These are phyloP conservation scores for Tetracladium marchalianum DNA, from an alignment of 495 filamentous ascomycete genomes.

Conservation along the genomic window DNA sequence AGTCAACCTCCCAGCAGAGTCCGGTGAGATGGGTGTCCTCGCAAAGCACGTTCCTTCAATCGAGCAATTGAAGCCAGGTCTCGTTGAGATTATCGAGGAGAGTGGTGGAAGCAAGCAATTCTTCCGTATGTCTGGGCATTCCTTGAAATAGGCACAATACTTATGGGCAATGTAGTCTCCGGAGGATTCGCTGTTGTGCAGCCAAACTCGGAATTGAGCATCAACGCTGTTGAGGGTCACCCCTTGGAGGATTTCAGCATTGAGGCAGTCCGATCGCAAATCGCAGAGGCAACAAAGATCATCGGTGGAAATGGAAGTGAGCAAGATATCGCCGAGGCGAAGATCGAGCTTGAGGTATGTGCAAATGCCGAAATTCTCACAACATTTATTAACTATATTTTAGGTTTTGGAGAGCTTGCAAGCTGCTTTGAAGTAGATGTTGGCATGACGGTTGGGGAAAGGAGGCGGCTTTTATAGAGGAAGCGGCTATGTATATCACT, in stretches of 20 bases:
- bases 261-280: constrained; percentile 70
- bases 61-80: constrained; percentile 94
- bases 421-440: constrained; percentile 56
- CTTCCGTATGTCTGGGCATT: constrained; percentile 66
- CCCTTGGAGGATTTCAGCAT: constrained; percentile 90
- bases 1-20: constrained; percentile 97
- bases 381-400: constrained; percentile 1
- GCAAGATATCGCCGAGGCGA: constrained; percentile 95
- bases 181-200: constrained; percentile 96
- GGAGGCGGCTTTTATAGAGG: constrained; percentile 13
- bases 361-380: background rate
- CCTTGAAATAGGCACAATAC: background rate
- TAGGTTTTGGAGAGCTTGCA: constrained; percentile 69
- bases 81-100: constrained; percentile 95
- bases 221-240: constrained; percentile 95
- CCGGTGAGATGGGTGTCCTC: constrained; percentile 98
- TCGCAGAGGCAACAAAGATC: constrained; percentile 92
- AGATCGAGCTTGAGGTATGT: constrained; percentile 93
- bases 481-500: constrained; percentile 21
- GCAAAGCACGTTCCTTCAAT: constrained; percentile 98
- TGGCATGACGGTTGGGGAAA: background rate
- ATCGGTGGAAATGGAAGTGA: constrained; percentile 84
- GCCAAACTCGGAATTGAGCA: constrained; percentile 87
- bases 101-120: constrained; percentile 84
- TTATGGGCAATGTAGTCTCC: constrained; percentile 50